Conservation (phyloP, 2,329 filamentous ascomycete species). For the Claviceps lovelessii region DNA sequence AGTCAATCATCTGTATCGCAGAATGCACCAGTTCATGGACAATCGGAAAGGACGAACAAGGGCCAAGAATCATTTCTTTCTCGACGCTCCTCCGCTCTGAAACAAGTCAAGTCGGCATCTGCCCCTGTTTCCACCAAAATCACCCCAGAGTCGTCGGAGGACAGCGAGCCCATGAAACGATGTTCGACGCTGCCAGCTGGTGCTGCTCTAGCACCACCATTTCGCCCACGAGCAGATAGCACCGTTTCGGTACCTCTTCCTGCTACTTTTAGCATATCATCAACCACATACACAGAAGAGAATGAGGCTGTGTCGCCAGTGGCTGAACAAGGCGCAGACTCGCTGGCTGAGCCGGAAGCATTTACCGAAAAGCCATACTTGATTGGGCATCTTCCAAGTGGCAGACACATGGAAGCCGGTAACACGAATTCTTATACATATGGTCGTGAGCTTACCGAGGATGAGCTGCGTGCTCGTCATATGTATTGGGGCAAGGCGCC, state of each 20-base stretch:
- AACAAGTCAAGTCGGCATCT: slow-evolving; percentile 16
- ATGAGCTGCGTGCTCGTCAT: slow-evolving; percentile 43
- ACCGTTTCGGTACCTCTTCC: slow-evolving; percentile 7
- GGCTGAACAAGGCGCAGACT: slow-evolving; percentile 3
- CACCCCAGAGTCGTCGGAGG: slow-evolving; percentile 8
- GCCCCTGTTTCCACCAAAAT: slow-evolving; percentile 9
- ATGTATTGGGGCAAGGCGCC: slow-evolving; percentile 47
- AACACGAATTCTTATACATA: slow-evolving; percentile 38
- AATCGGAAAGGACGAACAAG: slow-evolving; percentile 4
- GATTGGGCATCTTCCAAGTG: slow-evolving; percentile 35
- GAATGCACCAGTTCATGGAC: slow-evolving; percentile 6
- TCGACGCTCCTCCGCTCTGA: slow-evolving; percentile 12
- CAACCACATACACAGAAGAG: slow-evolving; percentile 2
- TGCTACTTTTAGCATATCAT: background rate
- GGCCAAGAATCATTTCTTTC: slow-evolving; percentile 6
- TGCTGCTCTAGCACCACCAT: slow-evolving; percentile 35
- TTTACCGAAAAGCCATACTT: slow-evolving; percentile 33
- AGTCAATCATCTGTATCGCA: slow-evolving; percentile 7
- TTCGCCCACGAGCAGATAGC: slow-evolving; percentile 26
- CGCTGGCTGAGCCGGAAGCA: slow-evolving; percentile 5
- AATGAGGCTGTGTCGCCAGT: background rate
- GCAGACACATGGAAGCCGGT: slow-evolving; percentile 26
- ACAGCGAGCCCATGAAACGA: slow-evolving; percentile 17
- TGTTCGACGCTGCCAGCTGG: slow-evolving; percentile 27
- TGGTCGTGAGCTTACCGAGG: slow-evolving; percentile 39